Evolutionary conservation across 2,329 filamentous ascomycete species (phyloP).

Genomic region (Uncinocarpus reesii): DNA sequence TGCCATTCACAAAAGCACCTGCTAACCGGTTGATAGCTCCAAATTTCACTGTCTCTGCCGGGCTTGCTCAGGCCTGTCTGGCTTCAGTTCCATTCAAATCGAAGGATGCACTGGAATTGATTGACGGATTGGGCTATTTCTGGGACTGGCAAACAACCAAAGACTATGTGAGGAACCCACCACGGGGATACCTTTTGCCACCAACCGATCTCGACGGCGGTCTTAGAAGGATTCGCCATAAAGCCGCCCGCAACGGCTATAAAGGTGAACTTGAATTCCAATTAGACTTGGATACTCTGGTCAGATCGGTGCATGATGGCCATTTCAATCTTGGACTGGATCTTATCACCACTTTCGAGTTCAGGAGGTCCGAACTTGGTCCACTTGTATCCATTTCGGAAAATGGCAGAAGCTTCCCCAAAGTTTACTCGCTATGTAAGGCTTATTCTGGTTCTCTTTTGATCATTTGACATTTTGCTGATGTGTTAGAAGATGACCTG

Average conservation of each 20-base stretch:
- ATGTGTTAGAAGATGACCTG: conserved; percentile 15
- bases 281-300: conserved; percentile 43
- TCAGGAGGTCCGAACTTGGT: conserved; percentile 44
- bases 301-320: conserved; percentile 52
- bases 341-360: conserved; percentile 34
- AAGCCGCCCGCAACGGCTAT: conserved; percentile 38
- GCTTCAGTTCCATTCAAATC: conserved; percentile 19
- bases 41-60: conserved; percentile 12
- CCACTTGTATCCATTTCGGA: conserved; percentile 51
- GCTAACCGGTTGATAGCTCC: conserved; percentile 4
- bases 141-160: conserved; percentile 21
- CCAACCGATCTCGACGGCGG: conserved; percentile 40
- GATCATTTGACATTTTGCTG: conserved; percentile 4
- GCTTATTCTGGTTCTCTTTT: background rate
- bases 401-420: conserved; percentile 50
- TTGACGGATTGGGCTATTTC: conserved; percentile 19
- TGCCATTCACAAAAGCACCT: background rate
- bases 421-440: conserved; percentile 38
- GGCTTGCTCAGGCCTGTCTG: conserved; percentile 20
- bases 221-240: conserved; percentile 39
- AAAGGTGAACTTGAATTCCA: conserved; percentile 48
- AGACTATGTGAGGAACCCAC: conserved; percentile 34
- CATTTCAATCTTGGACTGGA: conserved; percentile 36
- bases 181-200: conserved; percentile 42
- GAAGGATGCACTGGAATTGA: conserved; percentile 17